Conservation (phyloP, 768 basidiomycete genomes). For the Clitopilus passeckerianus region DNA sequence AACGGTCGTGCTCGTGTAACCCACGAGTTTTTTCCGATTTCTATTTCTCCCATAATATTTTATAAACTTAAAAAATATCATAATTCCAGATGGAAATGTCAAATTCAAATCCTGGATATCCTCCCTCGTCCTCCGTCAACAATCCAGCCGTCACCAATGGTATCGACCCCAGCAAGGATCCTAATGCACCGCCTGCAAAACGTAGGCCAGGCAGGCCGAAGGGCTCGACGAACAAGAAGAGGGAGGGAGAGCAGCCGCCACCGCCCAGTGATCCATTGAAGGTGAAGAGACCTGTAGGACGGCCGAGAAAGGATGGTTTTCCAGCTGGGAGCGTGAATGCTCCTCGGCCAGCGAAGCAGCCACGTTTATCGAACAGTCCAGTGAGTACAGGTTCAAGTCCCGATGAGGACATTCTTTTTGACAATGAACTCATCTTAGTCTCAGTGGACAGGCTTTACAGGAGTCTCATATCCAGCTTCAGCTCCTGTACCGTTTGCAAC, state of each 20-base stretch:
- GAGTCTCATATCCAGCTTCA: conserved; percentile 2
- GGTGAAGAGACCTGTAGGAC: conserved; percentile 73
- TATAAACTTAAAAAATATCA: neutral
- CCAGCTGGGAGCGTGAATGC: conserved; percentile 70
- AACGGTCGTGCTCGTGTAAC: neutral
- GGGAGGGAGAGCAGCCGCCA: conserved; percentile 22
- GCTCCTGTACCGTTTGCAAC: neutral
- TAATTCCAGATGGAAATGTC: neutral
- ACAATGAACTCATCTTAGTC: neutral
- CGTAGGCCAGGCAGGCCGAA: conserved; percentile 75
- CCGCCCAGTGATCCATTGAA: no score
- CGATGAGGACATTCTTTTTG: neutral
- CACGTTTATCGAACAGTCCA: conserved; percentile 2
- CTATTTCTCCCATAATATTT: neutral
- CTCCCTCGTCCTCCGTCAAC: neutral
- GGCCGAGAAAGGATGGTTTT: conserved; percentile 77
- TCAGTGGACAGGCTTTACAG: neutral
- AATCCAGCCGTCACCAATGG: neutral
- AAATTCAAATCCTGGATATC: neutral
- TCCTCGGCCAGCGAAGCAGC: conserved; percentile 13
- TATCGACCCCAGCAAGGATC: neutral
- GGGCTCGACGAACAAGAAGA: conserved; percentile 71
- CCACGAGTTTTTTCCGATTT: conserved; percentile 1
- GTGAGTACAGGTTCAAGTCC: neutral
- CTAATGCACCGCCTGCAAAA: conserved; percentile 29